Evolutionary conservation across 345 rosid species (phyloP), one percentile per base, ranked within the genome.

Genomic region (Luvunga scandens): DNA sequence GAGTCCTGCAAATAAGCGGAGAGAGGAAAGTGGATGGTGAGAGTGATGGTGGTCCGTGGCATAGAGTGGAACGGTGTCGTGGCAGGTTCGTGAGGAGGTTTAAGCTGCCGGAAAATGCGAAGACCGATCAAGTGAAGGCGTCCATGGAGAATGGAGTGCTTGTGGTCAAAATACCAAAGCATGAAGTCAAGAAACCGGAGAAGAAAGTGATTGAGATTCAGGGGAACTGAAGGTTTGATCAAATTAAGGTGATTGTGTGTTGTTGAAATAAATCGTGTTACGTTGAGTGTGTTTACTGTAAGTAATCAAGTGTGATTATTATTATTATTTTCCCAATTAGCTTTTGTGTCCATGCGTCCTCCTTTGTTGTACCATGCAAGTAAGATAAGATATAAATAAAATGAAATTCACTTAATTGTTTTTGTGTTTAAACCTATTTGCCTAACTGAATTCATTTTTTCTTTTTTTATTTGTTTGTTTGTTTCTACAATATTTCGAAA

Each of bases 131-230:
- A 69, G 66, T 89, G 18, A 84, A 79, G 75, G 89, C 90, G 0
- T 72, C 69, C 0, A 81, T 83, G 92, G 89, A 87, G 75, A 72
- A 85, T 30, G 90, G 92, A 27, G 89, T 89, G 73, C 88, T 89
- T 36, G 75, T 75, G 6, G 84, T 87, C 22, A 66, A 69, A 3
- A 66, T 85, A 16, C 92, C 90, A 0, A 87, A 89, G 69, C 80
- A 79, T 27, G 60, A 81, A 53, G 75, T 72, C 42, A 84, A 84
- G 84, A 84, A 81, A 38, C 86, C 83, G 0, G 84, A 79, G 39
- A 74, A 79, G 77, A 87, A 84, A 57, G 63, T 78, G 73, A 81
- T 88, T 55, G 76, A 87, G 76, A 87, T 88, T 39, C 78, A 79
- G 61, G 84, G 83, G 78, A 65, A 71, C 19, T 6, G 76, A 75